Evolutionary conservation across 2,329 filamentous ascomycete genomes (phyloP).

Genomic region (Nothopassalora personata): DNA sequence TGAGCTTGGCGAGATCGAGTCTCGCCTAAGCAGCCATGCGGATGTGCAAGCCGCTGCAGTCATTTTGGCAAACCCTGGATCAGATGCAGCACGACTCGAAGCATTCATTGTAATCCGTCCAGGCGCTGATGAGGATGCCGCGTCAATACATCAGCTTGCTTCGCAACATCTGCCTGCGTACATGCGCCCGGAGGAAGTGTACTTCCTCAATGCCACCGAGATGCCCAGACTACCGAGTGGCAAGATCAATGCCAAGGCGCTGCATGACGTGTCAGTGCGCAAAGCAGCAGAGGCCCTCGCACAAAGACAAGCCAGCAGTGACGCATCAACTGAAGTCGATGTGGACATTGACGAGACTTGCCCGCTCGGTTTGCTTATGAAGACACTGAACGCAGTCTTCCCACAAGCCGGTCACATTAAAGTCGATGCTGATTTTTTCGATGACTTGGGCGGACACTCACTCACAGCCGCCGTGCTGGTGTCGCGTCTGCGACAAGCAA

Average conservation of each 20-base stretch:
- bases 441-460: constrained; percentile 71
- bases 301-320: background rate
- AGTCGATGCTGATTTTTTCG: constrained; percentile 56
- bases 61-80: constrained; percentile 20
- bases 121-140: constrained; percentile 12
- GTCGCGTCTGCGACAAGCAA: constrained; percentile 16
- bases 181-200: constrained; percentile 23
- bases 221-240: constrained; percentile 23
- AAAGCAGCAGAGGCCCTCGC: constrained; percentile 10
- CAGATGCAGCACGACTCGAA: constrained; percentile 20
- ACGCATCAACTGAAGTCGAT: background rate
- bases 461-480: constrained; percentile 53
- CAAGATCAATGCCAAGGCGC: constrained; percentile 24
- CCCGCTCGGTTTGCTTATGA: constrained; percentile 11
- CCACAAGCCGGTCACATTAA: constrained; percentile 36
- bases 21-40: constrained; percentile 63
- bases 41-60: constrained; percentile 55
- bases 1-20: constrained; percentile 87
- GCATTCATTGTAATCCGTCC: constrained; percentile 21
- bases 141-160: constrained; percentile 16
- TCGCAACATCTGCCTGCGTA: constrained; percentile 21
- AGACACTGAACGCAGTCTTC: constrained; percentile 37
- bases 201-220: constrained; percentile 19
- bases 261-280: constrained; percentile 19
- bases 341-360: constrained; percentile 5